Base-by-base conservation (phyloP, 768 basidiomycete species). In the Thelephora ganbajun region DNA sequence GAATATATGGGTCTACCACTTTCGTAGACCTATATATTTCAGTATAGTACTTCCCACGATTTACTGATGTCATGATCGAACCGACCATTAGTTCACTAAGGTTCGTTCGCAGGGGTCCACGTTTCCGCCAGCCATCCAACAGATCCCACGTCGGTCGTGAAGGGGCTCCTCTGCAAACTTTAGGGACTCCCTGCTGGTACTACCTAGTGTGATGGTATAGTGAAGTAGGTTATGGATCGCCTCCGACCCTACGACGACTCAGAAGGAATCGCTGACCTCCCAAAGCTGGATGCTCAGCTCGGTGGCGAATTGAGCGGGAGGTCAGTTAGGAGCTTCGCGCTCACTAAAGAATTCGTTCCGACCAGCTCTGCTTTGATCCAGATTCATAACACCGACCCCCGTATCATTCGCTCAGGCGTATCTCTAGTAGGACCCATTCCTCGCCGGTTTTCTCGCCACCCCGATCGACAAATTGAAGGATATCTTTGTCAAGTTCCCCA, bases 391-490 rank as follows among this genome's bases (percentile, higher is more conserved):
- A 54, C 16, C 50, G 20, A 19, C 34, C 11, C 19, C 41, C 22
- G 33, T 6, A 22, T 43, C 26, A 39, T 9, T 5, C 30, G 20
- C 23, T 3, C 11, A 6, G 33, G 52, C 22, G 52, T 30, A 20
- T 26, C 33, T 19, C 35, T 11, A 18, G 1, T 51, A 77, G 76
- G 20, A 53, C 73, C 5, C 76, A 78, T 53, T 76, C 0, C 50
- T 80, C 12, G 71, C 64, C 2, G 76, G 72, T 0, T 66, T 81
- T 48, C 58, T 80, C 48, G 60, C 67, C 0, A 69, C 72, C 0
- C 79, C 79, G 0, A 62, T 80, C 19, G 80, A 81, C 54, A 75
- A 75, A 53, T 55, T 81, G 50, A 71, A 69, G 55, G 80, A 81
- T 54, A 53, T 58, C 33, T 81, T 81, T 56, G 52, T 70, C 0